Conservation (phyloP, 2,329 filamentous ascomycete genomes). For the Biscogniauxia sp. region DNA sequence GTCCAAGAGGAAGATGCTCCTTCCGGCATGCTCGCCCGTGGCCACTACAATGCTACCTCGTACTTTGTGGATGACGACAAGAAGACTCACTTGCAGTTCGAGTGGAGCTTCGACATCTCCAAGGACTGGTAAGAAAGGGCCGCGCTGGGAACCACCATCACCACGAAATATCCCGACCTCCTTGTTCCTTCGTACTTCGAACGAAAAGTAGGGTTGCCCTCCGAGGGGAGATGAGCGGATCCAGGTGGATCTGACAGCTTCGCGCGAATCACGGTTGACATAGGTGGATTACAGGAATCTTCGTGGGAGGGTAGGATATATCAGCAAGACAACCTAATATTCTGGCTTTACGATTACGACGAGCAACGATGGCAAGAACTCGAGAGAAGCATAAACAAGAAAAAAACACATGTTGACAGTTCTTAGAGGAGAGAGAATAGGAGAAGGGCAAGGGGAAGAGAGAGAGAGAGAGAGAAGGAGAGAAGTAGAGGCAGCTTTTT, state of each 20-base stretch:
- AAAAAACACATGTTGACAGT: constrained; percentile 3
- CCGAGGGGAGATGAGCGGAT: not conserved
- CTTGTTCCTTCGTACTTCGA: not conserved
- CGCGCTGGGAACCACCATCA: not conserved
- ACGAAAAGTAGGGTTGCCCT: not conserved
- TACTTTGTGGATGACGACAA: constrained; percentile 96
- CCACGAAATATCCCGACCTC: not conserved
- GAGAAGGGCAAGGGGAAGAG: not conserved
- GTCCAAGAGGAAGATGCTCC: constrained; percentile 92
- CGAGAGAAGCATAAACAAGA: constrained; percentile 1
- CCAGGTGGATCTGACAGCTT: not conserved
- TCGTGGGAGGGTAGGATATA: not conserved
- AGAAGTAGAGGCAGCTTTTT: too few species aligned
- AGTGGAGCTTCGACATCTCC: constrained; percentile 94
- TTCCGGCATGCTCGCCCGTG: constrained; percentile 83
- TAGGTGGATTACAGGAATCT: not conserved
- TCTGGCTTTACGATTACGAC: constrained; percentile 4
- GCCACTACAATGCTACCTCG: constrained; percentile 84
- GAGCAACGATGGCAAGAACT: not conserved
- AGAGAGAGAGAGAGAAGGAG: not conserved
- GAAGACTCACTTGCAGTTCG: constrained; percentile 83
- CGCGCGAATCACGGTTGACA: not conserved
- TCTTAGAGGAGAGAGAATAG: not conserved
- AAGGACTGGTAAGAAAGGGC: constrained; percentile 80
- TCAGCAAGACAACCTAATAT: not conserved